phyloP scores from a whole-genome alignment of 257 asterid species.

The Nyctanthes arbortristis region DNA sequence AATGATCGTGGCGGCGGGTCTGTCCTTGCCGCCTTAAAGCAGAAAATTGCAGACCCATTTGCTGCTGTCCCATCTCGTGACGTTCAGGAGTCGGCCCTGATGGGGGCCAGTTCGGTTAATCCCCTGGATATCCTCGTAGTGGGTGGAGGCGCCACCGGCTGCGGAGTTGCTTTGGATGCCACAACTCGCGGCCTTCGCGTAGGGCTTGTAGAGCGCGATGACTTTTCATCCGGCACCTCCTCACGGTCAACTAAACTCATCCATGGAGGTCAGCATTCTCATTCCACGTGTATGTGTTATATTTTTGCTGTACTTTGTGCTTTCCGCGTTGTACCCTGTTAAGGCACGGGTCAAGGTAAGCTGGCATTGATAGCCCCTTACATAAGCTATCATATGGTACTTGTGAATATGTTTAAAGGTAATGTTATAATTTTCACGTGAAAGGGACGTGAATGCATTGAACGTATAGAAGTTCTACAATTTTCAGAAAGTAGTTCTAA shows the following conservation, averaged over 20 bases:
- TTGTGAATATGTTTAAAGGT: conserved; percentile 33
- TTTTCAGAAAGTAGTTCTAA: conserved; percentile 3
- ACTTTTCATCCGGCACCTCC: conserved; percentile 91
- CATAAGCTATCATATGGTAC: conserved; percentile 25
- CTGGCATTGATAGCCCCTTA: conserved; percentile 19
- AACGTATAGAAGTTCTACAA: not conserved
- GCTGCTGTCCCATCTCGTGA: conserved; percentile 67
- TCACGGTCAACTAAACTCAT: conserved; percentile 95
- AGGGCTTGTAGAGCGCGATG: conserved; percentile 95
- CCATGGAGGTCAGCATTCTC: conserved; percentile 78
- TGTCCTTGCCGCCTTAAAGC: conserved; percentile 39
- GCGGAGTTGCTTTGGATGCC: conserved; percentile 94
- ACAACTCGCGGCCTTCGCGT: conserved; percentile 98
- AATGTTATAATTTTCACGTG: conserved; percentile 32
- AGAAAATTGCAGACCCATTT: conserved; percentile 61
- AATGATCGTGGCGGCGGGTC: conserved; percentile 59
- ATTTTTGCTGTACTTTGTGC: conserved; percentile 37
- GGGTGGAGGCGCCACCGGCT: conserved; percentile 98
- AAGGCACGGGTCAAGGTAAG: conserved; percentile 16
- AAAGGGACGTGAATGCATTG: conserved; percentile 8
- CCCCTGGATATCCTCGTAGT: conserved; percentile 93
- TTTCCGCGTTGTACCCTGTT: conserved; percentile 26
- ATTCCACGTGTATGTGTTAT: not conserved
- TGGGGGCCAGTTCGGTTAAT: conserved; percentile 54
- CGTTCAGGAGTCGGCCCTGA: conserved; percentile 71